Evolutionary conservation across 371 early-diverging fungal species (phyloP), one percentile per base, ranked within the genome.

Genomic region (Mortierella sp.): DNA sequence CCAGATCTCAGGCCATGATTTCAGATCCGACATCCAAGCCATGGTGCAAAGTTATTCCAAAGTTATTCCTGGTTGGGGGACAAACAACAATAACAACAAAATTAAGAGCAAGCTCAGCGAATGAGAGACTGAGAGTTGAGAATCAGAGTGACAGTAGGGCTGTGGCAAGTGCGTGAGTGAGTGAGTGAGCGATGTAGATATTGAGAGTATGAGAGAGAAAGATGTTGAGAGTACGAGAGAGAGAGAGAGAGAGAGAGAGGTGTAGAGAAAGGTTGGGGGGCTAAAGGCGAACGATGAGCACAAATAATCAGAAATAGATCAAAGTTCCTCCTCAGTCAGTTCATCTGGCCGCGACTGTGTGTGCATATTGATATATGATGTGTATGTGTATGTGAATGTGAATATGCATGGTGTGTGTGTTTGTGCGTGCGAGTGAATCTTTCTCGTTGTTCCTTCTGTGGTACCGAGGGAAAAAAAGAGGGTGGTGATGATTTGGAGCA

Each of bases 261-360:
- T 30, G 39, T 30, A 59, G 32, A 59, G 30, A 35, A 24, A 49
- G n/a, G n/a, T 9, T 47, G 47, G 20, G 20, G 20, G 47, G 5
- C 10, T 5, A 10, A 47, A 47, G 4, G 5, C 14, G 4, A 52
- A 52, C 4, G 24, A n/a, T 30, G 37, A 65, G 22, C 37, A 54
- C 55, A 52, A 62, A 37, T n/a, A 35, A 54, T 18, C 40, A 54
- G 65, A 54, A 54, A 64, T 64, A 64, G 65, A 64, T 64, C 54
- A 52, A 30, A 43, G 37, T 22, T 35, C 54, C 64, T 28, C 37
- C 4, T 14, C 14, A 30, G 20, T 47, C 30, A 14, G 63, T 20
- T 20, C 24, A 24, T 18, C 10, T 5, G 9, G 52, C 1, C 18
- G 9, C 22, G 24, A n/a, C 4, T 22, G 20, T 52, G 24, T n/a